A percentile compares a stretch with the other conserved stretches of the same genome.
phyloP scores from a whole-genome alignment of 1,284 basidiomycete genomes.

The Ustilago esculenta region DNA sequence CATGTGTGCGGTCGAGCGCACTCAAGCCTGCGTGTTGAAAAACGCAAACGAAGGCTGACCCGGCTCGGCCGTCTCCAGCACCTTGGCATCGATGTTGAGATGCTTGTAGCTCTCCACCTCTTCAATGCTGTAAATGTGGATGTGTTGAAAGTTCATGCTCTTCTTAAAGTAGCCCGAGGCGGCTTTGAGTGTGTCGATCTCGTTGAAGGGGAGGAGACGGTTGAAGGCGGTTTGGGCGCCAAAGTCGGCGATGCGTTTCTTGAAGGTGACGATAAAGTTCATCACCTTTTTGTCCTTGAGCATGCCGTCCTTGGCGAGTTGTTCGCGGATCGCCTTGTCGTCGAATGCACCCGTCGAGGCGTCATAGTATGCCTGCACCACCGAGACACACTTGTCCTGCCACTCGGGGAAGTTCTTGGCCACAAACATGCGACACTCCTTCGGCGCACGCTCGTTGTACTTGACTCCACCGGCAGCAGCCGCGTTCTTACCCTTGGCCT shows the following conservation, averaged over 20 bases:
- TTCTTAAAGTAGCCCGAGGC: conserved; percentile 77
- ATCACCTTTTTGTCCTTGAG: conserved; percentile 95
- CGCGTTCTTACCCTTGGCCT: conserved; percentile 55
- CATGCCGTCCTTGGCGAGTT: conserved; percentile 79
- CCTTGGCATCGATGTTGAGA: conserved; percentile 74
- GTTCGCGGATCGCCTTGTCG: conserved; percentile 80
- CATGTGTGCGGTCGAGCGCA: too few relatives aligned
- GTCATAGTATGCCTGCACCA: conserved; percentile 78
- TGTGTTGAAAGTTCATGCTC: conserved; percentile 79
- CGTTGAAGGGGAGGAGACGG: conserved; percentile 86
- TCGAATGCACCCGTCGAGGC: conserved; percentile 77
- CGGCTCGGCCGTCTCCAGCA: conserved; percentile 87
- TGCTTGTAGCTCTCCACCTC: conserved; percentile 71
- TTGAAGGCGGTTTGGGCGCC: conserved; percentile 84
- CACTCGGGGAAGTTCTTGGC: conserved; percentile 91
- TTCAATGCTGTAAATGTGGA: conserved; percentile 77
- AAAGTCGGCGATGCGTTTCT: conserved; percentile 86
- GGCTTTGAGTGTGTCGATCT: conserved; percentile 76
- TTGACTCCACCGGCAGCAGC: conserved; percentile 24
- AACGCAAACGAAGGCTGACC: conserved; percentile 69
- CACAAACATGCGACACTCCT: conserved; percentile 86
- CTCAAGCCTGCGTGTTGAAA: conserved; percentile 24
- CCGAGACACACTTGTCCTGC: conserved; percentile 85
- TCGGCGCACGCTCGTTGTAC: conserved; percentile 70
- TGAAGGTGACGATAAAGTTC: conserved; percentile 93